phyloP scores from a whole-genome alignment of 169 alveolate genomes.

The Cryptosporidium bovis region DNA sequence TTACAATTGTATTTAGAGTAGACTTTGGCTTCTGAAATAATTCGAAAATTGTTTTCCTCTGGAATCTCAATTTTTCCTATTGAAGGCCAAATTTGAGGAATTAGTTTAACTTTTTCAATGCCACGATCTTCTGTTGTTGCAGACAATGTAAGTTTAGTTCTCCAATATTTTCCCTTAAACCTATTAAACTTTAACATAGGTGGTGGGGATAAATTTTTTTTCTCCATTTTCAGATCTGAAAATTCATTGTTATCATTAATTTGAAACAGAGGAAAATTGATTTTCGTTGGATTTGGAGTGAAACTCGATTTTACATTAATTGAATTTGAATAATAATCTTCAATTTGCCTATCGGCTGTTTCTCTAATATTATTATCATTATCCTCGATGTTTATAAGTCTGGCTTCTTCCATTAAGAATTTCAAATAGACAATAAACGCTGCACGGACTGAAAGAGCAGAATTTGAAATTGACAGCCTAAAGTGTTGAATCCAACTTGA shows the following conservation, averaged over 20 bases:
- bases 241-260: constrained; percentile 1
- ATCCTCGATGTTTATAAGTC: background rate
- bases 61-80: constrained; percentile 29
- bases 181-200: constrained; percentile 43
- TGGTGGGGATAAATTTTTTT: background rate
- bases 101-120: background rate
- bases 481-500: constrained; percentile 21
- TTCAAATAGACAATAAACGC: constrained; percentile 4
- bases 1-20: constrained; percentile 39
- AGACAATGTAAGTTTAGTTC: constrained; percentile 5
- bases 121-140: background rate
- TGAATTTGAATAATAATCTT: constrained; percentile 20
- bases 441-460: background rate
- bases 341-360: constrained; percentile 3
- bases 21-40: constrained; percentile 39
- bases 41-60: background rate
- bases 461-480: constrained; percentile 10
- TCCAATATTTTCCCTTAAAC: constrained; percentile 53
- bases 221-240: background rate
- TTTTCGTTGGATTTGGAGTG: constrained; percentile 22
- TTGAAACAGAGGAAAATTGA: constrained; percentile 38
- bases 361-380: constrained; percentile 7
- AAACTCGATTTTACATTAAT: background rate
- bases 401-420: constrained; percentile 35
- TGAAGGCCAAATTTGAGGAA: constrained; percentile 57